Conservation (phyloP, 176 grass and related monocot species). For the Themeda triandra region DNA sequence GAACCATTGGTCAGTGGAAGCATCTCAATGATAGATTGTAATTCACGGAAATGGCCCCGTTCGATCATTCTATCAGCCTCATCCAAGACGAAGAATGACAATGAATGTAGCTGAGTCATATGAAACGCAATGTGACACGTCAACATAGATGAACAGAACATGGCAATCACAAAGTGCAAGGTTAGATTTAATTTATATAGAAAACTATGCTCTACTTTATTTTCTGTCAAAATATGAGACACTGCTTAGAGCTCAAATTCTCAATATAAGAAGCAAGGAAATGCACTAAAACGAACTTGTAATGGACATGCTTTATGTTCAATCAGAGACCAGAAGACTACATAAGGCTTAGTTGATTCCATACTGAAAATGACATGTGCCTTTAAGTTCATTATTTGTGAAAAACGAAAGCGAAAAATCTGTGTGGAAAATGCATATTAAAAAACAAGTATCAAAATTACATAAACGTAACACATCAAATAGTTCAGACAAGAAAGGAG, state of each 20-base stretch:
- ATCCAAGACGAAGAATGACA: slow-evolving; percentile 93
- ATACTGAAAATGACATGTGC: not conserved
- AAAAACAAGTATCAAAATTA: not conserved
- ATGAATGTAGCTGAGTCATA: slow-evolving; percentile 66
- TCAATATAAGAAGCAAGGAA: not conserved
- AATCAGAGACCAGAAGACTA: not conserved
- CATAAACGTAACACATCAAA: not conserved
- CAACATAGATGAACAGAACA: slow-evolving; percentile 9
- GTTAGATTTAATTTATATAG: not conserved
- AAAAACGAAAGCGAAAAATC: not conserved
- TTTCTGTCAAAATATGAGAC: not conserved
- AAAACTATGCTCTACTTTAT: not conserved
- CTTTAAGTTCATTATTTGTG: not conserved
- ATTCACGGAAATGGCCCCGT: slow-evolving; percentile 75
- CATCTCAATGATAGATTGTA: slow-evolving; percentile 93
- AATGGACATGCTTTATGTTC: not conserved
- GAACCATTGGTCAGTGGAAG: slow-evolving; percentile 48
- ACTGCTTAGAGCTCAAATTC: not conserved
- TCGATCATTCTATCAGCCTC: slow-evolving; percentile 99
- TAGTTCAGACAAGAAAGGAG: not conserved
- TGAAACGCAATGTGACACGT: slow-evolving; percentile 7
- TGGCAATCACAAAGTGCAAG: slow-evolving; percentile 1
- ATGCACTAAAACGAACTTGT: not conserved
- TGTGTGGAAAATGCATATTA: not conserved
- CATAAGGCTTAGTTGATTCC: not conserved